phyloP scores from a whole-genome alignment of 495 filamentous ascomycete species.

The Talaromyces trachyspermus region DNA sequence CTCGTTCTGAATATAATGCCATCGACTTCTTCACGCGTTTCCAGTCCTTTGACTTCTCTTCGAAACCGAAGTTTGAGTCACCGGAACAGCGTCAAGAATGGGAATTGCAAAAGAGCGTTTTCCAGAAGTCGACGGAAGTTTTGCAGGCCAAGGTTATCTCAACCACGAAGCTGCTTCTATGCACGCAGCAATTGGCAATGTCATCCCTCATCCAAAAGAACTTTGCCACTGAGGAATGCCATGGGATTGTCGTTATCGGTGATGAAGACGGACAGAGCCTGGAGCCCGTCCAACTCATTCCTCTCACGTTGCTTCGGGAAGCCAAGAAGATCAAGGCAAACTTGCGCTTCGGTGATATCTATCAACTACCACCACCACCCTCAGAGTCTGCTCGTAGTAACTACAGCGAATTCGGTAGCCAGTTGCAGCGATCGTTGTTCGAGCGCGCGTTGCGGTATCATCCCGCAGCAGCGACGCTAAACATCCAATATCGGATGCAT shows the following conservation, averaged over 20 bases:
- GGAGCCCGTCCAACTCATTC: background rate
- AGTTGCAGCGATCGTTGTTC: background rate
- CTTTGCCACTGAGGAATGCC: background rate
- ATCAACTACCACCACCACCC: background rate
- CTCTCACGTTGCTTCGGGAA: background rate
- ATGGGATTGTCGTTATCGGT: background rate
- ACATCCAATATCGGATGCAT: conserved; percentile 1
- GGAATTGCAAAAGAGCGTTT: background rate
- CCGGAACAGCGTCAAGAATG: background rate
- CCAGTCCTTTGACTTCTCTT: no score
- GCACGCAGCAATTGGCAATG: background rate
- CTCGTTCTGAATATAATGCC: background rate
- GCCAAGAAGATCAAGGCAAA: background rate
- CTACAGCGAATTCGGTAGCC: background rate
- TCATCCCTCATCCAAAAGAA: background rate
- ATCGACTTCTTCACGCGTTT: background rate
- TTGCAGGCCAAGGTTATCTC: background rate
- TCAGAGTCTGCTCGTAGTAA: background rate
- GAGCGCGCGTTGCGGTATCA: background rate
- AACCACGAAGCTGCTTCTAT: background rate
- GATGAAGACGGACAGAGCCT: background rate
- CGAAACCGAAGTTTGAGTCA: background rate
- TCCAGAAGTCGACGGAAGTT: background rate
- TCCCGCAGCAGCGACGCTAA: background rate
- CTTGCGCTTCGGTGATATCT: background rate